Percentiles rank a stretch among this genome's conserved stretches.
phyloP scores from a whole-genome alignment of 208 protist genomes.

The Plasmodiophora brassicae region DNA sequence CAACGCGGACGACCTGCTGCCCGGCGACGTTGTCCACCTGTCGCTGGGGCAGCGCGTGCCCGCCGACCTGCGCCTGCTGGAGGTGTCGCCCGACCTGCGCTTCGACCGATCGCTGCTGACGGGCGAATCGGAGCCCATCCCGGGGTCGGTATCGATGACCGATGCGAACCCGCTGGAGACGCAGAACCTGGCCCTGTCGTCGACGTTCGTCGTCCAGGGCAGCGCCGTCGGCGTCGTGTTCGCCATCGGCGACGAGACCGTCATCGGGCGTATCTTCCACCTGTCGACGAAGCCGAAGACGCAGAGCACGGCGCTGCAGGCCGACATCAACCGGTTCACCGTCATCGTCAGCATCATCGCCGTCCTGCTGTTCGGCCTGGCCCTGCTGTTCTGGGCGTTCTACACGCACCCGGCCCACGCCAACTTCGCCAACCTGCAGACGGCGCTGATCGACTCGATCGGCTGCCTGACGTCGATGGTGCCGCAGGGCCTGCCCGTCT shows the following conservation, averaged over 20 bases:
- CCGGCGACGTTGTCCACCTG: constrained; percentile 70
- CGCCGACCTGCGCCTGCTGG: constrained; percentile 28
- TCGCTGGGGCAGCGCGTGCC: constrained; percentile 1
- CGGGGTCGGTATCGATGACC: background rate
- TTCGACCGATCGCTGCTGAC: no score
- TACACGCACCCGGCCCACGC: no score
- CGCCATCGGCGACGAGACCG: background rate
- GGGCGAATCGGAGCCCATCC: background rate
- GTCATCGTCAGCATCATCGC: no score
- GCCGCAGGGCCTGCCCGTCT: constrained; percentile 70
- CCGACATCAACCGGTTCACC: constrained; percentile 68
- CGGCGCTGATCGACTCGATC: no score
- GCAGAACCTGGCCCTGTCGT: background rate
- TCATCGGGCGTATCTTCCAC: constrained; percentile 7
- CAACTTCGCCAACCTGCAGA: no score
- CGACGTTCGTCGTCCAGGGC: background rate
- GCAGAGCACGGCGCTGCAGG: constrained; percentile 54
- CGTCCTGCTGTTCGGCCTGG: no score
- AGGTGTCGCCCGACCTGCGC: no score
- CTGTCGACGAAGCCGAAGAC: background rate
- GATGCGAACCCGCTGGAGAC: background rate
- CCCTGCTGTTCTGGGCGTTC: no score
- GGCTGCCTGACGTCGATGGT: constrained; percentile 66
- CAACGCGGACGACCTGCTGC: constrained; percentile 14
- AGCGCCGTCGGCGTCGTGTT: background rate